Evolutionary conservation across 768 basidiomycete genomes (phyloP).

Genomic region (Rhizopogon roseolus): DNA sequence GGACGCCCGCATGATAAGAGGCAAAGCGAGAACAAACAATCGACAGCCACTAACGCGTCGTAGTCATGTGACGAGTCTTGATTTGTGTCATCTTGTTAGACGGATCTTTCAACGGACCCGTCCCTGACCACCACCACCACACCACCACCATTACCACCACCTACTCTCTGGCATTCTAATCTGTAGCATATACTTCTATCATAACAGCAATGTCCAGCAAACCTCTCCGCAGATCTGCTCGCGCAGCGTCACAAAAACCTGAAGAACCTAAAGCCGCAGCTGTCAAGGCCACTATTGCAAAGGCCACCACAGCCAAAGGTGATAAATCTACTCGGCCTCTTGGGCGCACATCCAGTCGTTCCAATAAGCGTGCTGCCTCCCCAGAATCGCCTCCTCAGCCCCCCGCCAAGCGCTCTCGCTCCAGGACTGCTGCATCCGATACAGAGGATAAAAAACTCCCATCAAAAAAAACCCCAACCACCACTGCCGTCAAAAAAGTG

Average conservation of each 20-base stretch:
- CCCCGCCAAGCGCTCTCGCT: conserved; percentile 43
- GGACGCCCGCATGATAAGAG: neutral
- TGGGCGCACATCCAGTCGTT: conserved; percentile 15
- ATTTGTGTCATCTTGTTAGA: neutral
- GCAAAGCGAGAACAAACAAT: neutral
- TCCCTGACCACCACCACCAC: neutral
- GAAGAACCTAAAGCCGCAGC: conserved; percentile 14
- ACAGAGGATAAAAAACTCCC: conserved; percentile 33
- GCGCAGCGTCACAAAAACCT: conserved; percentile 44
- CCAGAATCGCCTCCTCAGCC: conserved; percentile 40
- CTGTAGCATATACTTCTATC: neutral
- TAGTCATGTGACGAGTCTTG: conserved; percentile 14
- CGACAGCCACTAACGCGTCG: conserved; percentile 20
- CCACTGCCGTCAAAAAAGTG: conserved; percentile 19
- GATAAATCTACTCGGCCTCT: conserved; percentile 24
- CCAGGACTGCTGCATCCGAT: conserved; percentile 33
- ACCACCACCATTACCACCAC: neutral
- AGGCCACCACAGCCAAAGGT: conserved; percentile 23
- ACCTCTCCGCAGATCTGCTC: conserved; percentile 47
- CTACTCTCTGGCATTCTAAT: neutral
- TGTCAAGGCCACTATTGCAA: conserved; percentile 25
- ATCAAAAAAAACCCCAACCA: conserved; percentile 18
- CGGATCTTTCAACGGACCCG: neutral
- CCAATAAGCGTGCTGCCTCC: conserved; percentile 49
- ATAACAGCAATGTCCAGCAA: conserved; percentile 22